Evolutionary conservation across 805 yeast species (phyloP).

Genomic region (Hermanozyma aechmeae): DNA sequence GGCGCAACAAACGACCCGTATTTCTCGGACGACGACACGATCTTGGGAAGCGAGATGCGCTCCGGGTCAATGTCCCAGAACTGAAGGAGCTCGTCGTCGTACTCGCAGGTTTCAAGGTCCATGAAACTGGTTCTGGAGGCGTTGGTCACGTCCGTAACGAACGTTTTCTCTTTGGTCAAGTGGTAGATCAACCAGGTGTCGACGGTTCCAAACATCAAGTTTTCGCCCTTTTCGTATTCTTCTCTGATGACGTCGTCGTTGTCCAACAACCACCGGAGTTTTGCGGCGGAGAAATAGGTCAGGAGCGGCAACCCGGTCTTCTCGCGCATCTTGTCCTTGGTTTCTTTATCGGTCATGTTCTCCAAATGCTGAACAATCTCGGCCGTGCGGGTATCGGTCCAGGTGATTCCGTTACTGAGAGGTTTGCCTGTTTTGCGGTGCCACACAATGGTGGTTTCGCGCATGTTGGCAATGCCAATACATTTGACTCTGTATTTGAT

Average conservation of each 20-base stretch:
- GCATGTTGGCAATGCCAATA: slow-evolving; percentile 89
- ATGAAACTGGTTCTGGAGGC: slow-evolving; percentile 88
- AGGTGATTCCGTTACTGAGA: slow-evolving; percentile 80
- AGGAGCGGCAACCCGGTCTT: slow-evolving; percentile 82
- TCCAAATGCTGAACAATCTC: slow-evolving; percentile 57
- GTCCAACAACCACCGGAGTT: slow-evolving; percentile 82
- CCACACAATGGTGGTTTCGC: slow-evolving; percentile 92
- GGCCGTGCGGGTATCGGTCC: slow-evolving; percentile 91
- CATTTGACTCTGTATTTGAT: slow-evolving; percentile 57
- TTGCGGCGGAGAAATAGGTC: slow-evolving; percentile 86
- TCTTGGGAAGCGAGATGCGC: slow-evolving; percentile 61
- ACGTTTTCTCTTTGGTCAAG: slow-evolving; percentile 59
- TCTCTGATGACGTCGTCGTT: slow-evolving; percentile 58
- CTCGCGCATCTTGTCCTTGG: slow-evolving; percentile 47
- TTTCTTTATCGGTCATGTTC: slow-evolving; percentile 42
- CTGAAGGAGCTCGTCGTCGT: slow-evolving; percentile 65
- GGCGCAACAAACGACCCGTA: slow-evolving; percentile 70
- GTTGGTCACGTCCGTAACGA: slow-evolving; percentile 81
- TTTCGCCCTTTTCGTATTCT: slow-evolving; percentile 65
- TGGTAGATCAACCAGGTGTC: slow-evolving; percentile 91
- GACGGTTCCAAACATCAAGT: slow-evolving; percentile 84
- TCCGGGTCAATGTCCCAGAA: slow-evolving; percentile 74
- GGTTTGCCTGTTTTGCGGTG: slow-evolving; percentile 75
- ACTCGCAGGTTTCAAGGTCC: slow-evolving; percentile 67
- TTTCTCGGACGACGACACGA: slow-evolving; percentile 67